Percentiles rank a stretch among this genome's conserved stretches.
phyloP scores from a whole-genome alignment of 495 filamentous ascomycete genomes.

The Podospora pseudocomata region DNA sequence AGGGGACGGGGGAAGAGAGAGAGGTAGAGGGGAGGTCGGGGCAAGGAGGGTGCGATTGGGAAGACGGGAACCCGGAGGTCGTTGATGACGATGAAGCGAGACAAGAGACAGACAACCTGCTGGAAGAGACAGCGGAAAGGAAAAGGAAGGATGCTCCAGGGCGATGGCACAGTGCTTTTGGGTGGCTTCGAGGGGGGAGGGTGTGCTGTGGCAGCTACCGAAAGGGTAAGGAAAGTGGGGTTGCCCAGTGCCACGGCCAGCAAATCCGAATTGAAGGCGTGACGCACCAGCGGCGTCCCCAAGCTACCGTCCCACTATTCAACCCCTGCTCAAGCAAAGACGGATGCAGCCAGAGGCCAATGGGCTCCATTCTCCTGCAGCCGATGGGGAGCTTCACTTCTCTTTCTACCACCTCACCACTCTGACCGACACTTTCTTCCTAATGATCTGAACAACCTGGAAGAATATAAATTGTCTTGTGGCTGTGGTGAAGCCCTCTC shows the following conservation, averaged over 20 bases:
- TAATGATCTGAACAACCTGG: background rate
- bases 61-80: conserved; percentile 17
- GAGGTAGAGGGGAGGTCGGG: background rate
- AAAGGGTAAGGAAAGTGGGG: conserved; percentile 7
- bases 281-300: conserved; percentile 7
- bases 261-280: conserved; percentile 7
- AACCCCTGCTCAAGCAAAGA: conserved; percentile 5
- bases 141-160: conserved; percentile 26
- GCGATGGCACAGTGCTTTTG: conserved; percentile 10
- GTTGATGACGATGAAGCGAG: conserved; percentile 29
- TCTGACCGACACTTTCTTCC: background rate
- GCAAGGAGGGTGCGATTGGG: conserved; percentile 30
- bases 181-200: conserved; percentile 5
- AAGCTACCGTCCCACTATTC: background rate
- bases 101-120: background rate
- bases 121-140: conserved; percentile 15
- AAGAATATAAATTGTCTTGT: no score
- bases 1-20: background rate
- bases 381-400: background rate
- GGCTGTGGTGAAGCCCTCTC: background rate
- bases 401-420: background rate
- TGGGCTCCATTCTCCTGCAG: background rate
- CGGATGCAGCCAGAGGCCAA: conserved; percentile 1
- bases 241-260: background rate
- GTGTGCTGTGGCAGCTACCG: conserved; percentile 4